Percentiles rank a stretch among this genome's conserved stretches.
Conservation (phyloP, 169 alveolate genomes). For the Cryptosporidium baileyi region DNA sequence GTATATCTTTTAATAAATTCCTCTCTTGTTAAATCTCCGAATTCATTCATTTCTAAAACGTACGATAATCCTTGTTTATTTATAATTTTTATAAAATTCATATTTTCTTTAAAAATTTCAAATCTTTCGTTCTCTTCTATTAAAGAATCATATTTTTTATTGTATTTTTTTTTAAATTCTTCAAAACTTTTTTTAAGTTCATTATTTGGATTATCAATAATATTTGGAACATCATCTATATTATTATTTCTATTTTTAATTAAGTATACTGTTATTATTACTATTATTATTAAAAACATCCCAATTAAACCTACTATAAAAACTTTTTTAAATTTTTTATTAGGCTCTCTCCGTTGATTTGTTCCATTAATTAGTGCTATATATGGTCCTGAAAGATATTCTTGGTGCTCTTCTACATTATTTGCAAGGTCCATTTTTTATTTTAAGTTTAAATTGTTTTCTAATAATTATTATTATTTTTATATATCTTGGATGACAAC, state of each 20-base stretch:
- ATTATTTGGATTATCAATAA: background rate
- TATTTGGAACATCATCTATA: conserved; percentile 29
- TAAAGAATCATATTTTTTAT: conserved; percentile 53
- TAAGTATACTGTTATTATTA: background rate
- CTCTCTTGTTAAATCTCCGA: conserved; percentile 73
- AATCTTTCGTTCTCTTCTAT: conserved; percentile 65
- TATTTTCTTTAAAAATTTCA: conserved; percentile 68
- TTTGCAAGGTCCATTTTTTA: conserved; percentile 23
- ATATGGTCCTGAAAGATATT: conserved; percentile 53
- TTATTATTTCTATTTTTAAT: conserved; percentile 7
- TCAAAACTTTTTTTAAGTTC: conserved; percentile 17
- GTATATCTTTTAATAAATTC: conserved; percentile 67
- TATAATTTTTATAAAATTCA: conserved; percentile 50
- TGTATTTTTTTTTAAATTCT: conserved; percentile 51
- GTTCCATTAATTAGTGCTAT: conserved; percentile 53
- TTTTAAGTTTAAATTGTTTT: background rate
- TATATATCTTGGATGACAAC: no score
- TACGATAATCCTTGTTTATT: conserved; percentile 72
- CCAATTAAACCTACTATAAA: conserved; percentile 16
- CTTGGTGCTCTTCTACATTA: conserved; percentile 57
- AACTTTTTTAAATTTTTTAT: conserved; percentile 22
- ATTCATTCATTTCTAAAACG: conserved; percentile 71
- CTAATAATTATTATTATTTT: no score
- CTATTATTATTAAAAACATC: conserved; percentile 3
- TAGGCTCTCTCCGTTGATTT: conserved; percentile 48